Evolutionary conservation across 768 basidiomycete species (phyloP), one percentile per base, ranked within the genome.

Genomic region (Leccinum disarticulatum): DNA sequence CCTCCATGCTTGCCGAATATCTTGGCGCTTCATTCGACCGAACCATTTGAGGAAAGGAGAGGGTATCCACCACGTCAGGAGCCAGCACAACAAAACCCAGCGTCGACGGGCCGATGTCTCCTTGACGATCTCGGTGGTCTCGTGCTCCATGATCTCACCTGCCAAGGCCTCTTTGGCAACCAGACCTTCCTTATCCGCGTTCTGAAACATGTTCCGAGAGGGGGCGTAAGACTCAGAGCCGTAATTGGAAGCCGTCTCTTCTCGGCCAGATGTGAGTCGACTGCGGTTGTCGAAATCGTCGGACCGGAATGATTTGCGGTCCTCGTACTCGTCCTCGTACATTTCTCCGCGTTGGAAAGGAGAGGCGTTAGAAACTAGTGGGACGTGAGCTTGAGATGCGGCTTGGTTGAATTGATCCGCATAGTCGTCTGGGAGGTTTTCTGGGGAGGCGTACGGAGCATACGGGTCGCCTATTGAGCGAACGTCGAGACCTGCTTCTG

Each of bases 191-290:
- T 86, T 89, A 62, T 93, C 89, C 1, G 85, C 81, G 61, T 86
- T 87, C 64, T 90, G 87, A 83, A 98, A 97, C 95, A 97, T 98
- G 66, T 97, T 97, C 33, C 92, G 78, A 0, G 92, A 94, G 0
- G 95, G 95, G 0, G 95, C 95, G 66, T 97, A 98, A 0, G 90
- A 91, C 70, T 97, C 95, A 3, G 91, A 91, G 4, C 94, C 94
- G 64, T 90, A 87, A 68, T 91, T 90, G 0, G 91, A 93, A 49
- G 80, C 80, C 0, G 87, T 82, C 48, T 94, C 92, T 60, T 91
- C 91, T 28, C 87, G 83, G 61, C 90, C 83, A 56, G 86, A 88
- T 0, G 91, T 92, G 55, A 90, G 82, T 55, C 87, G 81, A 67
- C 88, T 93, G 7, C 87, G 85, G 8, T 84, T 86, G 65, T 95